These are phyloP conservation scores for Westerdykella ornata DNA, from an alignment of 2,329 filamentous ascomycete genomes.

Conservation along the genomic window DNA sequence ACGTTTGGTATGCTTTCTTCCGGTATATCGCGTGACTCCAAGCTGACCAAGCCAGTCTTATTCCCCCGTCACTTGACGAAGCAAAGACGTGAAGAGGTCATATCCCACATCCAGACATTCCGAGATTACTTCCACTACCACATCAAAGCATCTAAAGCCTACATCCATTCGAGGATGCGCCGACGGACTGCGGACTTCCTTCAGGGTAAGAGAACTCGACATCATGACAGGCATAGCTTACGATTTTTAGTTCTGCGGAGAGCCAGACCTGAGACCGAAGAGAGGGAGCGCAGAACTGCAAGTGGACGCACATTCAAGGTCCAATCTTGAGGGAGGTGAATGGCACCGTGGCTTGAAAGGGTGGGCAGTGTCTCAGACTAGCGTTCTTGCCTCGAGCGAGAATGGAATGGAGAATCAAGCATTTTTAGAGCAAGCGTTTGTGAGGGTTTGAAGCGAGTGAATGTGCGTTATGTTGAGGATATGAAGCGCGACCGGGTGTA, in stretches of 20 bases:
- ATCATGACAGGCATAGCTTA: conserved; percentile 29
- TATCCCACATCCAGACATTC: conserved; percentile 99
- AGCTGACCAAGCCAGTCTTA: conserved; percentile 56
- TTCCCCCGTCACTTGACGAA: conserved; percentile 91
- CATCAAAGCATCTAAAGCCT: conserved; percentile 98
- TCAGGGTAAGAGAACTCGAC: conserved; percentile 59
- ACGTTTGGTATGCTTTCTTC: conserved; percentile 69
- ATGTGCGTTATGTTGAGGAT: no score
- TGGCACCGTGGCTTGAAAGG: background rate
- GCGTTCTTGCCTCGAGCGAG: no score
- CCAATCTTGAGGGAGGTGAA: conserved; percentile 37
- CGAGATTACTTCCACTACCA: conserved; percentile 99
- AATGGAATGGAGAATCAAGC: no score
- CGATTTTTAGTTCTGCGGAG: conserved; percentile 71
- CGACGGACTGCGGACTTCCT: conserved; percentile 96
- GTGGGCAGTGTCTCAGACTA: background rate
- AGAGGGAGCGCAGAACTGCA: conserved; percentile 96
- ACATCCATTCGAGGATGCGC: conserved; percentile 97
- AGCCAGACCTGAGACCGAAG: conserved; percentile 89
- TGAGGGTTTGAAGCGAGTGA: no score
- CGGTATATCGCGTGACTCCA: background rate
- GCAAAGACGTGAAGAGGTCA: conserved; percentile 87
- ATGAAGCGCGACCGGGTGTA: no score
- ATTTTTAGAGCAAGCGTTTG: no score
- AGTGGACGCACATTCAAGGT: conserved; percentile 86